Evolutionary conservation across 148 eudicot species (phyloP).

Genomic region (Drosera capensis): DNA sequence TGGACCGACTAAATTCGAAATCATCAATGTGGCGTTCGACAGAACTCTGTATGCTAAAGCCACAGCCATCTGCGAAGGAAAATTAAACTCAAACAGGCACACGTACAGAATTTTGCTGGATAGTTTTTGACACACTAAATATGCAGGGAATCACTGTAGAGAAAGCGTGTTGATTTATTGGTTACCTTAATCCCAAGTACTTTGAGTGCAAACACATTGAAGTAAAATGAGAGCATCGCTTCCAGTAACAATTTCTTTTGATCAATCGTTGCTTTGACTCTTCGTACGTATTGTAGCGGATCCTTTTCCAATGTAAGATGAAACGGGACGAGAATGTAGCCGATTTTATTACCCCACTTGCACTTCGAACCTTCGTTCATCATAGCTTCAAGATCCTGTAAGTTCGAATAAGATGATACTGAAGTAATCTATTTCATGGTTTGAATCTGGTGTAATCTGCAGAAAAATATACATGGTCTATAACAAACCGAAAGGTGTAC

Average conservation of each 20-base stretch:
- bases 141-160: too few relatives aligned
- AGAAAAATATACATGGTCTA: too few relatives aligned
- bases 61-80: slow-evolving; percentile 18
- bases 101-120: too few relatives aligned
- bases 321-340: slow-evolving; percentile 41
- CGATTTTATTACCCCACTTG: slow-evolving; percentile 50
- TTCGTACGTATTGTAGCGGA: slow-evolving; percentile 34
- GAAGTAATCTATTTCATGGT: too few relatives aligned
- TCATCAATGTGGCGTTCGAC: slow-evolving; percentile 25
- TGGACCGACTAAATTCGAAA: slow-evolving; percentile 65
- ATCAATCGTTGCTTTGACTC: slow-evolving; percentile 40
- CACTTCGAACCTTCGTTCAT: slow-evolving; percentile 31
- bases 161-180: too few relatives aligned
- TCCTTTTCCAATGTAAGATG: slow-evolving; percentile 27
- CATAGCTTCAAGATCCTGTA: slow-evolving; percentile 39
- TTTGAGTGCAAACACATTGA: slow-evolving; percentile 13
- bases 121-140: too few relatives aligned
- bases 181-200: slow-evolving; percentile 33
- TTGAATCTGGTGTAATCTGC: too few relatives aligned
- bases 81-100: too few relatives aligned
- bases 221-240: slow-evolving; percentile 15
- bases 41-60: slow-evolving; percentile 10
- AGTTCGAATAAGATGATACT: too few relatives aligned
- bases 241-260: slow-evolving; percentile 53
- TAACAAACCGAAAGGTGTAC: too few relatives aligned